These are phyloP conservation scores for Rhizophagus clarus DNA, from an alignment of 192 early-diverging fungal species.

Conservation along the genomic window DNA sequence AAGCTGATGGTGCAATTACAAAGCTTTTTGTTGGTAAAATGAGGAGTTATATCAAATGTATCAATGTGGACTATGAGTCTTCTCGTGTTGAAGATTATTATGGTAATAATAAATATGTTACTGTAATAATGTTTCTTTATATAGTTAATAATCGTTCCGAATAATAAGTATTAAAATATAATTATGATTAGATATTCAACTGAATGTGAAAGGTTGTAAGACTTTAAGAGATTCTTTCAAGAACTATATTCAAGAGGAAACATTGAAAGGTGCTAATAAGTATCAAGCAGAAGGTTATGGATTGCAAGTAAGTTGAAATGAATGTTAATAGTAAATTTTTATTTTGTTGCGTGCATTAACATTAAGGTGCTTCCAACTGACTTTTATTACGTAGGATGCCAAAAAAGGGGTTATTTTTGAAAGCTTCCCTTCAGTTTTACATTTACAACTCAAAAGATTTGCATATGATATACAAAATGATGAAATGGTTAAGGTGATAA, in stretches of 20 bases:
- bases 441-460: constrained; percentile 97
- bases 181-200: constrained; percentile 79
- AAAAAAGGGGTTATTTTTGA: constrained; percentile 96
- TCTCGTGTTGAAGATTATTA: constrained; percentile 94
- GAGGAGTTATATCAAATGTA: constrained; percentile 96
- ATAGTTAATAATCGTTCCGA: background rate
- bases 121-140: background rate
- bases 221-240: constrained; percentile 87
- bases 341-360: background rate
- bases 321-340: background rate
- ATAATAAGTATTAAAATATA: background rate
- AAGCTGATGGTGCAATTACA: constrained; percentile 88
- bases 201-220: constrained; percentile 95
- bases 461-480: constrained; percentile 95
- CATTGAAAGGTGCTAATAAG: constrained; percentile 94
- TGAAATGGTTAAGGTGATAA: constrained; percentile 79
- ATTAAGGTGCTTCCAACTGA: background rate
- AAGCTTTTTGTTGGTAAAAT: constrained; percentile 95
- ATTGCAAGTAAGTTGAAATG: constrained; percentile 58
- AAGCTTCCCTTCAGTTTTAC: constrained; percentile 89
- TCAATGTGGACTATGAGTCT: constrained; percentile 94
- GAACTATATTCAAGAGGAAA: constrained; percentile 90
- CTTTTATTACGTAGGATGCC: constrained; percentile 61
- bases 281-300: constrained; percentile 93
- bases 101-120: constrained; percentile 60